phyloP scores from a whole-genome alignment of 805 yeast genomes.

The Ogataea pignaliae region DNA sequence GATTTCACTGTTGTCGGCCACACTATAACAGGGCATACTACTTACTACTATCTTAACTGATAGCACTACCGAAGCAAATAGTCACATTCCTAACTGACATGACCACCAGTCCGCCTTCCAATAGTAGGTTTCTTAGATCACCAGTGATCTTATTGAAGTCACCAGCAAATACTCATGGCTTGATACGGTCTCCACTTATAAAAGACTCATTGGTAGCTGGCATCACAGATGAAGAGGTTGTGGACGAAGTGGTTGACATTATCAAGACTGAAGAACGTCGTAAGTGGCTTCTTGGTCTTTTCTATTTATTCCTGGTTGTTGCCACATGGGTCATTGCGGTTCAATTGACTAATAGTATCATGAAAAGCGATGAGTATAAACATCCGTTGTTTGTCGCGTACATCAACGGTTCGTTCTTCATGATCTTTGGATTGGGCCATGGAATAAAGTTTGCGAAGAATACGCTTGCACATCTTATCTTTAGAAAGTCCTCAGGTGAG shows the following conservation, averaged over 20 bases:
- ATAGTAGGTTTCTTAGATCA: conserved; percentile 7
- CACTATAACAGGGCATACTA: too few species aligned
- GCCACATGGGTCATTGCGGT: conserved; percentile 45
- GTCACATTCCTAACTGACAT: too few species aligned
- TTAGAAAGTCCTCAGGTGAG: not conserved
- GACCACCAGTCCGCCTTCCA: too few species aligned
- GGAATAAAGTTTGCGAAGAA: conserved; percentile 2
- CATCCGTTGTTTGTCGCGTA: conserved; percentile 47
- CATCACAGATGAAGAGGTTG: conserved; percentile 20
- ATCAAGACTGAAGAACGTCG: conserved; percentile 34
- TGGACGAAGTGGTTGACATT: conserved; percentile 28
- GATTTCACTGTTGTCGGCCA: too few species aligned
- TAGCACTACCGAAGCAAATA: too few species aligned
- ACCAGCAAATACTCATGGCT: conserved; percentile 9
- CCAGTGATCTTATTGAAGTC: conserved; percentile 19
- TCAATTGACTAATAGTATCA: conserved; percentile 44
- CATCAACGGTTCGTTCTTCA: conserved; percentile 44
- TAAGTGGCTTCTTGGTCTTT: conserved; percentile 41
- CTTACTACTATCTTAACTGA: too few species aligned
- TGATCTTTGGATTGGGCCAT: conserved; percentile 42
- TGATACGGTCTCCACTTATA: conserved; percentile 15
- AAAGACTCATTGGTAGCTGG: conserved; percentile 5
- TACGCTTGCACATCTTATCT: conserved; percentile 4
- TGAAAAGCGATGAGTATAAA: conserved; percentile 43
- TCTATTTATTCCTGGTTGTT: conserved; percentile 38